A percentile compares a stretch with the other conserved stretches of the same genome.
phyloP scores from a whole-genome alignment of 371 early-diverging fungal genomes.

The Lichtheimia ornata region DNA sequence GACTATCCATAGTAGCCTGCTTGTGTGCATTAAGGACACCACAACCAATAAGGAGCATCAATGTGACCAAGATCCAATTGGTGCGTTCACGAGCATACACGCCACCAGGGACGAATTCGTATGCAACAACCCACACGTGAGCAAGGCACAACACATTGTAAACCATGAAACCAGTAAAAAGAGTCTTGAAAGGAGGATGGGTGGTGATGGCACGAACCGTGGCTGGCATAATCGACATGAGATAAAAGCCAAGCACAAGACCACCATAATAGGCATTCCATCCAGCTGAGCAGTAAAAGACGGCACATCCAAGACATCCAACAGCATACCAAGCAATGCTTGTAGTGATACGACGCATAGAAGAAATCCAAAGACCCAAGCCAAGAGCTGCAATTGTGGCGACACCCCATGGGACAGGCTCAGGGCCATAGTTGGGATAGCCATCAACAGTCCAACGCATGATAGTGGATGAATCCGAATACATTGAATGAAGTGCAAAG shows the following conservation, averaged over 20 bases:
- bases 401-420: constrained; percentile 76
- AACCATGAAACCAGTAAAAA: constrained; percentile 58
- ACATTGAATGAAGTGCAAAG: constrained; percentile 77
- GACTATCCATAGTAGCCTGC: constrained; percentile 22
- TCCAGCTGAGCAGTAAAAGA: constrained; percentile 57
- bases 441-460: constrained; percentile 79
- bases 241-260: constrained; percentile 62
- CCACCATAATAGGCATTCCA: constrained; percentile 71
- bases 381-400: constrained; percentile 65
- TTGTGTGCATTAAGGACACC: constrained; percentile 52
- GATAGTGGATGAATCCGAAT: constrained; percentile 72
- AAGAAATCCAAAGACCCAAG: constrained; percentile 56
- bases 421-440: constrained; percentile 76
- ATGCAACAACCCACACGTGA: constrained; percentile 83
- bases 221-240: constrained; percentile 63
- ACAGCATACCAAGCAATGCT: constrained; percentile 62
- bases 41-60: constrained; percentile 53
- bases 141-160: constrained; percentile 74
- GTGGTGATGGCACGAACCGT: constrained; percentile 58
- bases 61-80: constrained; percentile 59
- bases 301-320: constrained; percentile 55
- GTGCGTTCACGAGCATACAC: constrained; percentile 75
- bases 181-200: constrained; percentile 70
- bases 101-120: constrained; percentile 84
- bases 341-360: constrained; percentile 58